These are phyloP conservation scores for Pseudogymnoascus sp. DNA, from an alignment of 2,329 filamentous ascomycete species.

Conservation along the genomic window DNA sequence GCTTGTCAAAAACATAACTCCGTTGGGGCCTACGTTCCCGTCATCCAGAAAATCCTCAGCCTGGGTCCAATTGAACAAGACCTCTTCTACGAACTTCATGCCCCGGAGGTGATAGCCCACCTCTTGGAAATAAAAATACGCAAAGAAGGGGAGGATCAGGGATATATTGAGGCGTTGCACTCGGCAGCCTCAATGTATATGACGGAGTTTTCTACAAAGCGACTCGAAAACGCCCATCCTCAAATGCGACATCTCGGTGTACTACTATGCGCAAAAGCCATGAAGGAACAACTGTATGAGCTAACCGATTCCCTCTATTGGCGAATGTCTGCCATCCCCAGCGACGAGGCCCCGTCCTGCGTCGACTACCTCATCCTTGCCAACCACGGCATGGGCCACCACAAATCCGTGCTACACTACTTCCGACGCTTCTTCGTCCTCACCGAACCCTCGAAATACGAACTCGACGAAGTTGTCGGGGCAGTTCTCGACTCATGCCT, in stretches of 20 bases:
- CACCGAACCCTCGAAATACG: slow-evolving; percentile 14
- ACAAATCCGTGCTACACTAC: slow-evolving; percentile 14
- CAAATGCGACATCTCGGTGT: slow-evolving; percentile 15
- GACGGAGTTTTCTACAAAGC: slow-evolving; percentile 18
- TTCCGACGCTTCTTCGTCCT: slow-evolving; percentile 18
- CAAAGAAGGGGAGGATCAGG: not conserved
- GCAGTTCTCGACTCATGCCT: slow-evolving; percentile 20
- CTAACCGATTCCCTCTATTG: slow-evolving; percentile 18
- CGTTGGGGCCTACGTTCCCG: not conserved
- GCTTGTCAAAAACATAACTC: not conserved
- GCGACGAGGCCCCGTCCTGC: not conserved
- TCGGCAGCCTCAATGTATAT: slow-evolving; percentile 19
- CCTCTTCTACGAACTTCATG: not conserved
- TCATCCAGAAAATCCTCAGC: slow-evolving; percentile 3
- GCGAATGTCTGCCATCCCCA: slow-evolving; percentile 14
- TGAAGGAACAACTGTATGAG: slow-evolving; percentile 15
- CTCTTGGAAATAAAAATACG: not conserved
- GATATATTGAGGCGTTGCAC: not conserved
- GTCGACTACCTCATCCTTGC: slow-evolving; percentile 20
- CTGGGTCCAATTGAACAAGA: slow-evolving; percentile 5
- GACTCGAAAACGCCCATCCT: slow-evolving; percentile 9
- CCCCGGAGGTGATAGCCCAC: slow-evolving; percentile 4
- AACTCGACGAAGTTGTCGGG: slow-evolving; percentile 16
- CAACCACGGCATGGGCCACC: slow-evolving; percentile 14
- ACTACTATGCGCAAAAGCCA: slow-evolving; percentile 18